Base-by-base conservation (phyloP, 805 yeast species). In the Pichia ethanolica region DNA sequence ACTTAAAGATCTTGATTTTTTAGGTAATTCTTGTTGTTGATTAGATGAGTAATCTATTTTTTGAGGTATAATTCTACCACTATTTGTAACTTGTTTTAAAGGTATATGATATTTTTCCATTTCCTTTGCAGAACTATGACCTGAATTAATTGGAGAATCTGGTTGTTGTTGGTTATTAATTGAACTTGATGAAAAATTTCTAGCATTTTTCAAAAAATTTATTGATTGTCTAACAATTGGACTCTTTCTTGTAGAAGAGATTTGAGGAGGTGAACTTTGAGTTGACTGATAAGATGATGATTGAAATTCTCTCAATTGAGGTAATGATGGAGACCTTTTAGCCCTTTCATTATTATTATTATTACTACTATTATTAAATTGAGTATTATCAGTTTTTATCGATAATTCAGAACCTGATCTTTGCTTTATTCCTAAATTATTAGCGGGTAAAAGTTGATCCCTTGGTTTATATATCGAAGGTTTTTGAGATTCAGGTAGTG, bases 31-130 rank as follows among this genome's bases (percentile, higher is more conserved):
- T 13, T 39, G 42, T 12, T 50, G 38, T 6, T 51, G 36, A 20
- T 20, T 20, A 3, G 51, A 44, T 7, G 48, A 34, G 55, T 71
- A 61, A 27, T 75, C 78, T 37, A 64, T 62, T 53, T 71, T 75
- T 54, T 74, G 80, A 4, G 79, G 75, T 41, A 69, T 67, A 12
- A 72, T 66, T 44, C 79, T 62, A 3, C 78, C 75, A 45, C 72
- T 70, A 27, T 69, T 57, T 1, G 76, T 69, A 39, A 68, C 65
- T 45, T 68, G 69, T 39, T 69, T 69, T 28, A 53, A 47, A 30
- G 59, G 57, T 7, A 66, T 54, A 49, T 69, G 70, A 52, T 68
- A 69, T 45, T 68, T 68, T 20, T 67, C 62, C 51, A 65, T 53
- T 14, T 61, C 63, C 13, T 53, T 59, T 5, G 44, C 37, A 9